phyloP scores from a whole-genome alignment of 2,329 filamentous ascomycete species.

The Coleophoma crateriformis region DNA sequence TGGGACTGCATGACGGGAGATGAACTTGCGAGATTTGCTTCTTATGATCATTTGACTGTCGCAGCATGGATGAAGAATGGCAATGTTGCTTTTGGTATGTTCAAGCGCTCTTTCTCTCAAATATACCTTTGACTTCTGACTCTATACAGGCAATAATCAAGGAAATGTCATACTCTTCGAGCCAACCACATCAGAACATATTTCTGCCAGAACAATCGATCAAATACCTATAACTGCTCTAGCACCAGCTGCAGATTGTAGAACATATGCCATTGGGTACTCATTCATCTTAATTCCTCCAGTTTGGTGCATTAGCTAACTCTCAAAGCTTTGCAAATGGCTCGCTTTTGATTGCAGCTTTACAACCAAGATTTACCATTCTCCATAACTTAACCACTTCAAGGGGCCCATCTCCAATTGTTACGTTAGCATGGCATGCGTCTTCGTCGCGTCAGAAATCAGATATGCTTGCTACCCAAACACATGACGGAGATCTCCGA shows the following conservation, averaged over 20 bases:
- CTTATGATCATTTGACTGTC: slow-evolving; percentile 79
- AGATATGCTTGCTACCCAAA: slow-evolving; percentile 94
- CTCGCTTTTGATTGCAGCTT: slow-evolving; percentile 80
- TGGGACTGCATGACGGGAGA: slow-evolving; percentile 94
- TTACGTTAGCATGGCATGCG: slow-evolving; percentile 88
- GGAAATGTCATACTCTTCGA: slow-evolving; percentile 95
- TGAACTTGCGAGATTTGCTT: slow-evolving; percentile 86
- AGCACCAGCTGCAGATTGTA: slow-evolving; percentile 82
- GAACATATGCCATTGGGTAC: slow-evolving; percentile 94
- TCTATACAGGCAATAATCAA: slow-evolving; percentile 70
- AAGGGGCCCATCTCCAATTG: slow-evolving; percentile 78
- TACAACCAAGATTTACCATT: slow-evolving; percentile 91
- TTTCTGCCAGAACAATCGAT: slow-evolving; percentile 81
- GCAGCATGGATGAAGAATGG: slow-evolving; percentile 97
- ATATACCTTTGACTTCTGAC: slow-evolving; percentile 6
- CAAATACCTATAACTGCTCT: slow-evolving; percentile 94
- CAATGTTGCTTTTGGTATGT: slow-evolving; percentile 89
- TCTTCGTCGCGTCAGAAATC: slow-evolving; percentile 95
- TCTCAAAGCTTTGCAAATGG: slow-evolving; percentile 80
- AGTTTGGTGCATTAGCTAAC: slow-evolving; percentile 10
- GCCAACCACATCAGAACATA: slow-evolving; percentile 85
- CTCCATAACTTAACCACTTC: slow-evolving; percentile 86
- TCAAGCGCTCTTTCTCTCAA: slow-evolving; percentile 3
- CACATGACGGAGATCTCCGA: slow-evolving; percentile 82
- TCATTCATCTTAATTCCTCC: slow-evolving; percentile 1